Percentiles rank a stretch among this genome's conserved stretches.
Evolutionary conservation across 768 basidiomycete species (phyloP).

Genomic region (Agaricus sinodeliciosus): DNA sequence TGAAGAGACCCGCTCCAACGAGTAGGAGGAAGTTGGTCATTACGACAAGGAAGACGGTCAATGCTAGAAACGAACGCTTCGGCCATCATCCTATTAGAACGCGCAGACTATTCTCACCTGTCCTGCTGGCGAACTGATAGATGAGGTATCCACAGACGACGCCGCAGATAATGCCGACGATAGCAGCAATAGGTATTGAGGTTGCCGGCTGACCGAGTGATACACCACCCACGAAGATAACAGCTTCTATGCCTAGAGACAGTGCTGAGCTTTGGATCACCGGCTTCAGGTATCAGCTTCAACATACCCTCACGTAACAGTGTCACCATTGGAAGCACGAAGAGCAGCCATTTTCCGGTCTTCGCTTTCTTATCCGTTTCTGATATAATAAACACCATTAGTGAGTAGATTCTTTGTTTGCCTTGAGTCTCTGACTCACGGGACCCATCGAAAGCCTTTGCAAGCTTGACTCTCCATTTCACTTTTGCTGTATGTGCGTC

Average conservation of each 20-base stretch:
- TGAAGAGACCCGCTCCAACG: constrained; percentile 92
- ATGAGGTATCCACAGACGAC: constrained; percentile 67
- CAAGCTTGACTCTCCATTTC: constrained; percentile 92
- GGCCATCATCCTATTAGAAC: not conserved
- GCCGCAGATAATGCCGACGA: constrained; percentile 79
- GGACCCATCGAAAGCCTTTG: constrained; percentile 62
- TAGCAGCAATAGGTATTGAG: constrained; percentile 86
- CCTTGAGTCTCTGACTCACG: constrained; percentile 25
- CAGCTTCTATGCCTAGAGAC: constrained; percentile 68
- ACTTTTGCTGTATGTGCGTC: constrained; percentile 49
- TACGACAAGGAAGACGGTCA: constrained; percentile 81
- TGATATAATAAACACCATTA: constrained; percentile 11
- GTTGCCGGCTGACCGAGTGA: constrained; percentile 77
- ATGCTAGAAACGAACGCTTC: constrained; percentile 33
- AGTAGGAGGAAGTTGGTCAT: constrained; percentile 92
- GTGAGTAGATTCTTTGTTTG: not conserved
- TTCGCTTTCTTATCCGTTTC: constrained; percentile 42
- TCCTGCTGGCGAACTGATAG: constrained; percentile 72
- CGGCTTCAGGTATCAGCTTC: no score
- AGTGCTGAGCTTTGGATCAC: not conserved
- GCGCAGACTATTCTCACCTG: constrained; percentile 36
- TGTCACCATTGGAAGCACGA: constrained; percentile 86
- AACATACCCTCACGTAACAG: constrained; percentile 80
- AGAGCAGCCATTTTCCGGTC: constrained; percentile 79
- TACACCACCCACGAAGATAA: constrained; percentile 92